Evolutionary conservation across 2,329 filamentous ascomycete species (phyloP), one percentile per base, ranked within the genome.

Genomic region (Mycosphaerella sp.): DNA sequence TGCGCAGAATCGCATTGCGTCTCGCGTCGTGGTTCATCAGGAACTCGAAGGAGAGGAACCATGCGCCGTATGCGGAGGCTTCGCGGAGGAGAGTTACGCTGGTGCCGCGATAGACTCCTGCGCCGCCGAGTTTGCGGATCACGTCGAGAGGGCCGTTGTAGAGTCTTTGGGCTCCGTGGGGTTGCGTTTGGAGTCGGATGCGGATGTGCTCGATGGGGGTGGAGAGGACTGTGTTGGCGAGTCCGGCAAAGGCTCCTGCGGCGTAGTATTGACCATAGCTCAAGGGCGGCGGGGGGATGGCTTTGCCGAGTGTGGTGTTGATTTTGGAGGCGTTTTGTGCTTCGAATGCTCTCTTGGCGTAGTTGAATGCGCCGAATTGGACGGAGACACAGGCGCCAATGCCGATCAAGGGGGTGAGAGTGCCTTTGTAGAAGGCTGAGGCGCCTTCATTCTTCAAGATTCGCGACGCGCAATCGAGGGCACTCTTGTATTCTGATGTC

Each of bases 301-400:
- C 21, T 61, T 67, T 68, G 56, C 62, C 55, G 44, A 40, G 68
- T 62, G 52, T 64, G 61, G 57, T 65, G 63, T 54, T 44, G 14
- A 56, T 44, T 45, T 49, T 60, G 61, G 54, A 68, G 57, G 75
- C 68, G 71, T 95, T 95, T 59, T 79, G 78, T 40, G 80, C 75
- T 74, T 97, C 91, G 68, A 98, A 83, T 64, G 80, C 85, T 53
- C 93, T 87, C 54, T 88, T 87, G 7, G 91, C 90, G 66, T 86
- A 85, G 76, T 96, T 89, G 78, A 97, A 98, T 63, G 87, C 93
- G 57, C 90, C 93, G 70, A 98, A 98, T 76, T 98, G 93, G 63
- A 98, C 86, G n/a, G 89, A 96, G 41, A 83, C 77, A 70, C 93
- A 98, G 61, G 93, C 93, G 62, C 93, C 93, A 66, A 98, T 97